Evolutionary conservation across 352 stramenopile genomes (phyloP), one percentile per base, ranked within the genome.

Genomic region (Pythium aphanidermatum): DNA sequence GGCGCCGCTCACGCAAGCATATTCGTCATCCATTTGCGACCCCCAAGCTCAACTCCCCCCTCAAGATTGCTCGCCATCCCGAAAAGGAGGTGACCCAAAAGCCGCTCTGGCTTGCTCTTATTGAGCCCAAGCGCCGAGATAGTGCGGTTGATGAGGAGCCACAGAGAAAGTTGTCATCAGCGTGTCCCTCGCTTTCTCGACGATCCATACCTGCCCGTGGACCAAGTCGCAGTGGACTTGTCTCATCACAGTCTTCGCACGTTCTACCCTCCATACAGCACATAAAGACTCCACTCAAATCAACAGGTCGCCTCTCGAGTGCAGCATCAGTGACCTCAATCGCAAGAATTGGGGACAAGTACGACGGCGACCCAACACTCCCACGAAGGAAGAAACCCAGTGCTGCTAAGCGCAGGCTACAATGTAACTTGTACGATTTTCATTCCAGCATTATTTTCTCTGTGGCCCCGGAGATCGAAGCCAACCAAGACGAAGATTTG

Each of bases 371-470:
- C 21, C 7, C 32, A 9, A 8, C 21, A 4, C n/a, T 34, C 20
- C 10, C 10, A 20, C 31, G 7, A 28, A 23, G 30, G 16, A 60
- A 47, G 23, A 53, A 40, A 12, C 31, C 58, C 35, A 60, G 44
- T 46, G 31, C 40, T 27, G 20, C 43, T 14, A 74, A 67, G 58
- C 68, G 67, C 27, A 50, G 47, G 16, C 55, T 83, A 27, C 60
- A 81, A 19, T 45, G 59, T 9, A 63, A 86, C 31, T 35, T 83
- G n/a, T 76, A 83, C 30, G 62, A 76, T 44, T 86, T 81, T 46
- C 69, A 86, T 36, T 73, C 69, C 23, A 57, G 61, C 13, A 60
- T 79, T 21, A 69, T 86, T 5, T 86, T 83, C 43, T 82, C 74
- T 10, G 65, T 65, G 16, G 61, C 62, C 2, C 50, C 37, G n/a